Evolutionary conservation across 202 grass and related monocot species (phyloP).

Genomic region (Setaria viridis): DNA sequence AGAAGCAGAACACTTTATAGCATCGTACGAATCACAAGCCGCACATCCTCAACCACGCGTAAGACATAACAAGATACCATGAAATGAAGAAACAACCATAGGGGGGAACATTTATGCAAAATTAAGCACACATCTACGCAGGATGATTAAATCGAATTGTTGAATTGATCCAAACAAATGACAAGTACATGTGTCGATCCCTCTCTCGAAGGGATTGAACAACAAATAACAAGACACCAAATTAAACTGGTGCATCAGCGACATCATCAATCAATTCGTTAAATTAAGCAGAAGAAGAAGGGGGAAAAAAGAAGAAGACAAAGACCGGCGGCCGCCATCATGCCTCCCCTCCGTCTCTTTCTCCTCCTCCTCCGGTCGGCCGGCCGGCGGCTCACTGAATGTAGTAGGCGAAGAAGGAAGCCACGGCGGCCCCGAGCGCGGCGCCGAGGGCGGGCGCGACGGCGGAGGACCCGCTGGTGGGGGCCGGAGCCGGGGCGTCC

Average conservation of each 20-base stretch:
- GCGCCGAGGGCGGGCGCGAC: slow-evolving; percentile 57
- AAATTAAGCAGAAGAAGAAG: slow-evolving; percentile 33
- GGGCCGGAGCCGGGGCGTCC: slow-evolving; percentile 69
- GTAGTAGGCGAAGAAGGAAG: slow-evolving; percentile 79
- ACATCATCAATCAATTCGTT: slow-evolving; percentile 34
- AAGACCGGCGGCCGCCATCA: slow-evolving; percentile 4
- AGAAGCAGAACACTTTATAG: not conserved
- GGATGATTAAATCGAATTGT: slow-evolving; percentile 30
- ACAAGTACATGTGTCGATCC: slow-evolving; percentile 51
- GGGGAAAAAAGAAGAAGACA: no score
- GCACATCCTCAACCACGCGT: not conserved
- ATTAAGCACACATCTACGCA: not conserved
- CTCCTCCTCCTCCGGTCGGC: not conserved
- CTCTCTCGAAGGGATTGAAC: slow-evolving; percentile 34
- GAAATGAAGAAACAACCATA: not conserved
- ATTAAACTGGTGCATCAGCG: slow-evolving; percentile 32
- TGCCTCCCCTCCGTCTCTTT: not conserved
- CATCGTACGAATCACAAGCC: not conserved
- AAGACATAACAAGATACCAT: not conserved
- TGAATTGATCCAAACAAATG: slow-evolving; percentile 52
- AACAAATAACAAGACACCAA: slow-evolving; percentile 41
- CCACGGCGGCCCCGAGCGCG: slow-evolving; percentile 62
- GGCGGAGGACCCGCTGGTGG: slow-evolving; percentile 55
- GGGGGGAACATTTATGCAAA: not conserved
- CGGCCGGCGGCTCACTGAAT: slow-evolving; percentile 54